Evolutionary conservation across 1,139 yeast genomes (phyloP).

Genomic region (Zygoascus meyerae): DNA sequence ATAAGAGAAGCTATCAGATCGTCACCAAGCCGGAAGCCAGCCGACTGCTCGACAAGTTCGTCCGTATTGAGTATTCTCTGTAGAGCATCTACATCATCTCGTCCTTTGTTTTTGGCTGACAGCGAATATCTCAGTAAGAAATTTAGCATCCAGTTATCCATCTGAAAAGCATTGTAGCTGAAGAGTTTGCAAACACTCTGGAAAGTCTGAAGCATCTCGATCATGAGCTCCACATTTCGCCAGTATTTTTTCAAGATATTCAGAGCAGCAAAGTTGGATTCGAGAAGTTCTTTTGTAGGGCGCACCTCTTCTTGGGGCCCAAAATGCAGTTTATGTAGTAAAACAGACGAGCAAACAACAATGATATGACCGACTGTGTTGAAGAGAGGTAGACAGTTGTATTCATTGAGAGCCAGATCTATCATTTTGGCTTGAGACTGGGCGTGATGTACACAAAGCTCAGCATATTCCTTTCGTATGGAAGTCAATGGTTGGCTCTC

Average conservation of each 20-base stretch:
- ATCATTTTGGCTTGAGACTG: conserved; percentile 4
- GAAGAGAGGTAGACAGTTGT: conserved; percentile 8
- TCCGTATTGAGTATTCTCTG: neutral
- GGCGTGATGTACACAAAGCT: conserved; percentile 8
- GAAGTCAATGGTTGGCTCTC: conserved; percentile 4
- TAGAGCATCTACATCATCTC: neutral
- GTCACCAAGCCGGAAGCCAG: neutral
- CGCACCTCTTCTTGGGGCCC: conserved; percentile 1
- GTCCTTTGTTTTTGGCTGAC: neutral
- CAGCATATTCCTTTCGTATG: conserved; percentile 4
- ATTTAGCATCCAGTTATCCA: conserved; percentile 10
- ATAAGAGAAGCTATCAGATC: neutral
- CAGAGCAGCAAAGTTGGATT: conserved; percentile 5
- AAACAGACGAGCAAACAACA: conserved; percentile 10
- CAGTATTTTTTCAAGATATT: conserved; percentile 4
- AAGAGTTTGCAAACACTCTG: conserved; percentile 10
- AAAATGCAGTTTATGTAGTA: conserved; percentile 7
- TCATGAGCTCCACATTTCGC: conserved; percentile 6
- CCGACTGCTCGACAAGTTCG: neutral
- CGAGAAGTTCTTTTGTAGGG: neutral
- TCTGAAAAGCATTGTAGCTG: conserved; percentile 8
- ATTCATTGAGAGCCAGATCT: neutral
- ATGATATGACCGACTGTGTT: conserved; percentile 11
- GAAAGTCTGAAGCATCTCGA: conserved; percentile 8
- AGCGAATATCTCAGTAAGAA: conserved; percentile 10